Evolutionary conservation across 768 basidiomycete genomes (phyloP).

Genomic region (Mycena alexandri): DNA sequence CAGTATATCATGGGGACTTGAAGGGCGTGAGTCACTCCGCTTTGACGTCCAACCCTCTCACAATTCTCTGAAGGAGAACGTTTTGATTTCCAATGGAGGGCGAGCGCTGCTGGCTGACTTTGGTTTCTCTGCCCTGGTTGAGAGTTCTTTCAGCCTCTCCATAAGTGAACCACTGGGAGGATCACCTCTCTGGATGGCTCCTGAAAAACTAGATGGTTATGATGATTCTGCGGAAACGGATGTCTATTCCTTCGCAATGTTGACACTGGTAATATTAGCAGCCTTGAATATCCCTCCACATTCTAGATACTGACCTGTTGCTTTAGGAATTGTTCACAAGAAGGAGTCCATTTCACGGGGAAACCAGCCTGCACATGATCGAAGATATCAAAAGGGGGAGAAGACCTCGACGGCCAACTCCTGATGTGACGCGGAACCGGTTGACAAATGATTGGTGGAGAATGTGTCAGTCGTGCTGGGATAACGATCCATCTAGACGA

Average conservation of each 20-base stretch:
- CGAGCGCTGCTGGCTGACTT: slow-evolving; percentile 9
- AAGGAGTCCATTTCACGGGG: background rate
- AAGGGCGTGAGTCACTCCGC: slow-evolving; percentile 6
- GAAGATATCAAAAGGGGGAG: background rate
- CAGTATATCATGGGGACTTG: slow-evolving; percentile 9
- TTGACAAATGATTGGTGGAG: slow-evolving; percentile 16
- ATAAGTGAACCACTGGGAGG: slow-evolving; percentile 9
- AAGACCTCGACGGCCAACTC: slow-evolving; percentile 1
- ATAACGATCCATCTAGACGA: background rate
- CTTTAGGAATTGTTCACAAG: slow-evolving; percentile 16
- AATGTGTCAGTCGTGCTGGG: slow-evolving; percentile 4
- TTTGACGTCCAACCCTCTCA: background rate
- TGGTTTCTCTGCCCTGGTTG: slow-evolving; percentile 7
- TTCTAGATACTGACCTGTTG: background rate
- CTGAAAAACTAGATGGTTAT: background rate
- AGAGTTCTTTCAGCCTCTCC: slow-evolving; percentile 5
- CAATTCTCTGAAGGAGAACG: background rate
- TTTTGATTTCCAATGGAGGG: slow-evolving; percentile 3
- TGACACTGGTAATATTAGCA: slow-evolving; percentile 3
- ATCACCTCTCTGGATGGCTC: slow-evolving; percentile 7
- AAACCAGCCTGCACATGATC: background rate
- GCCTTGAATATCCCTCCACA: background rate
- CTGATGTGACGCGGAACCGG: slow-evolving; percentile 3
- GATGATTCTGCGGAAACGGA: background rate
- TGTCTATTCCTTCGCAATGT: slow-evolving; percentile 18